Evolutionary conservation across 2,329 filamentous ascomycete species (phyloP), one percentile per base, ranked within the genome.

Genomic region (Pseudohalonectria lignicola): DNA sequence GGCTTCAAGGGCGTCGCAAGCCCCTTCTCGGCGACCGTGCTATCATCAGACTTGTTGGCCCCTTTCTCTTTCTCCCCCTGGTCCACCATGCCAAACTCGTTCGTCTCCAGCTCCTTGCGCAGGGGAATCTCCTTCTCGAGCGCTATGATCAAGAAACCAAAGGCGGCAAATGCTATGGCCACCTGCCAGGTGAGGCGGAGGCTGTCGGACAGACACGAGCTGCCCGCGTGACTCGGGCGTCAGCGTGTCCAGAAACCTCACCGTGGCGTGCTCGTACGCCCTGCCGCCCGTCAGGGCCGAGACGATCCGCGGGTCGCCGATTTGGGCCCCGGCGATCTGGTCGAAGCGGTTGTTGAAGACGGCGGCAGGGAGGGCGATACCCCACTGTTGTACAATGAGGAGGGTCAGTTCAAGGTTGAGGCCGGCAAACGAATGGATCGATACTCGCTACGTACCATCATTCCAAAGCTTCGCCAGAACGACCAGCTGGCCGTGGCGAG

Each of bases 341-440:
- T 38, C 44, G 31, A 43, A 45, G 4, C 45, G 44, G 41, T 43
- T 53, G 41, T 46, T 52, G 46, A 63, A 70, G 30, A 69, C 54
- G 6, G 59, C 53, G 2, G 54, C 57, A 0, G 61, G 56, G 25
- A 74, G 59, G 0, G 64, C 56, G 2, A 65, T 56, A 8, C 66
- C 69, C 50, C 69, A 63, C n/a, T n/a, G n/a, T n/a, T n/a, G n/a
- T n/a, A n/a, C n/a, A n/a, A n/a, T n/a, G n/a, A n/a, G n/a, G n/a
- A n/a, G n/a, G n/a, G n/a, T n/a, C n/a, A n/a, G n/a, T n/a, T n/a
- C n/a, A n/a, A n/a, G n/a, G n/a, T n/a, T n/a, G 3, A 64, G 60
- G n/a, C 54, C 48, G 3, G 69, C 69, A 23, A 73, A 62, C 38
- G 51, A 60, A 28, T 67, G 60, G 40, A 67, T 48, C n/a, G n/a